These are phyloP conservation scores for Leccinellum luteum DNA, from an alignment of 768 basidiomycete genomes.

Conservation along the genomic window DNA sequence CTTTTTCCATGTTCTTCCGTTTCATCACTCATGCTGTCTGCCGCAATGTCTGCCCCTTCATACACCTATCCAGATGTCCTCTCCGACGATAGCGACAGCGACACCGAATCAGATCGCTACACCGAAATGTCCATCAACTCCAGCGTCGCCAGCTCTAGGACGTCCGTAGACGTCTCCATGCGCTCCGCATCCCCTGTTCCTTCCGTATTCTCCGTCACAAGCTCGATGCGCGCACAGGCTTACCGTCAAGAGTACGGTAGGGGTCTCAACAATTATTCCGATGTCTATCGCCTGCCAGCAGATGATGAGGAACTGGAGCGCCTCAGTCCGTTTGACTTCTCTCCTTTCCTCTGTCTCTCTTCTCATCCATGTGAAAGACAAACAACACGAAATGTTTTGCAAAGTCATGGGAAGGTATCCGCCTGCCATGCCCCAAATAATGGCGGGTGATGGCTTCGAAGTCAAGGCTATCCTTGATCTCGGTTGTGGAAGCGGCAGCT, in stretches of 20 bases:
- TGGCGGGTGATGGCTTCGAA: conserved; percentile 59
- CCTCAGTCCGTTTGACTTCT: conserved; percentile 45
- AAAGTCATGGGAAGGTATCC: conserved; percentile 68
- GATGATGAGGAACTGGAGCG: conserved; percentile 75
- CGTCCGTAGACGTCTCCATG: conserved; percentile 58
- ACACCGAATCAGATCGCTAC: conserved; percentile 46
- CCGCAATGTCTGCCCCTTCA: conserved; percentile 14
- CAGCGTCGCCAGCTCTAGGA: conserved; percentile 47
- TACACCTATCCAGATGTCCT: conserved; percentile 3
- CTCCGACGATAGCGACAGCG: conserved; percentile 46
- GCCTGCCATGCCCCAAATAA: conserved; percentile 51
- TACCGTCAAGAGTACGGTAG: conserved; percentile 69
- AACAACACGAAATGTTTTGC: conserved; percentile 65
- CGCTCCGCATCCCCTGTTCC: conserved; percentile 65
- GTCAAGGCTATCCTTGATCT: conserved; percentile 68
- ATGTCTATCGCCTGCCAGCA: conserved; percentile 74
- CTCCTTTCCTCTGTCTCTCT: conserved; percentile 1
- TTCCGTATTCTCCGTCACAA: conserved; percentile 68
- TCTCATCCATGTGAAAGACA: conserved; percentile 42
- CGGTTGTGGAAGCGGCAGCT: conserved; percentile 77
- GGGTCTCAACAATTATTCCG: conserved; percentile 72
- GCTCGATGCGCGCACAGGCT: conserved; percentile 55
- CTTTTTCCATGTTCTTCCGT: neutral
- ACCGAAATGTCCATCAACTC: conserved; percentile 43
- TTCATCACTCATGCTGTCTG: conserved; percentile 8